Base-by-base conservation (phyloP, 306 rosid genomes). In the Acacia crassicarpa region DNA sequence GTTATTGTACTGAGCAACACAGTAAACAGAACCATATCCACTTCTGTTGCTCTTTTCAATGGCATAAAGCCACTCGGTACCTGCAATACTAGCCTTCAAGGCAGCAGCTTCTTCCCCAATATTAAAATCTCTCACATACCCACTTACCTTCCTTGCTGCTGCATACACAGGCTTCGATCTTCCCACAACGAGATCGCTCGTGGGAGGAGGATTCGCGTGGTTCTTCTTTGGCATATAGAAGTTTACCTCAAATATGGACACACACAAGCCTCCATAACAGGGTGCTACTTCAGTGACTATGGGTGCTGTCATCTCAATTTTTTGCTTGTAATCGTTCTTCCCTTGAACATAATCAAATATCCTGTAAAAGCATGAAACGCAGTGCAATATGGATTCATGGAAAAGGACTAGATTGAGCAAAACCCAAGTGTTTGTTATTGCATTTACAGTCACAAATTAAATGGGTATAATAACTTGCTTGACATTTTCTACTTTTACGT, bases 271-370 rank as follows among this genome's bases (percentile, higher is more conserved):
- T 72, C 97, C 97, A 48, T 94, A 90, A 38, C 92, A 91, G 0
- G 94, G 94, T 33, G 76, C 80, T 14, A 92, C 86, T 78, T 94
- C 86, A 19, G 83, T 71, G 49, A 94, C 75, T 70, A 94, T 96
- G 2, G 97, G 98, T 0, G 84, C 97, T 40, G 97, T 94, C 98
- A 94, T 94, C 88, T 94, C 96, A 58, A 94, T 90, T 19, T 85
- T 85, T 51, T 91, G 76, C 58, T 80, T 83, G 79, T 91, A 87
- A 61, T 76, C 66, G 84, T 94, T 94, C 87, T 94, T 83, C 6
- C 98, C 98, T 43, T 92, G 94, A 73, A 92, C 92, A 70, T 94
- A 94, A 70, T 90, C 78, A 74, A 94, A 92, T 15, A 94, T 80
- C 89, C 98, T 92, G 83, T 59, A 4, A 11, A 51, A 74, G 17